Percentiles rank a stretch among this genome's conserved stretches.
Evolutionary conservation across 345 rosid genomes (phyloP).

Genomic region (Anastatica hierochuntica): DNA sequence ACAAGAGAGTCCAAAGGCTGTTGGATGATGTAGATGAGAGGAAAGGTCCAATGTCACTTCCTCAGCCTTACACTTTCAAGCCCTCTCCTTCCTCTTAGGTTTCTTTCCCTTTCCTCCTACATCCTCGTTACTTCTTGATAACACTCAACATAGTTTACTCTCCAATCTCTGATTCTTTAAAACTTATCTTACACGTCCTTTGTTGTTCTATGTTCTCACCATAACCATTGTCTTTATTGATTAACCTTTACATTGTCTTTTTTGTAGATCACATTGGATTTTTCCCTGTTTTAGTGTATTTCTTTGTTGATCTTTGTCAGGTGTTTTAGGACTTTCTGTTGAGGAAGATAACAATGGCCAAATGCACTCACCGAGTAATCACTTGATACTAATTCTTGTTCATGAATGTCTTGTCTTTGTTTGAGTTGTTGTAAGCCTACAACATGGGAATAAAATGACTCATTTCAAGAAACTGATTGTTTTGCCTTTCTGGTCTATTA

Average conservation of each 20-base stretch:
- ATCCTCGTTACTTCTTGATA: no score
- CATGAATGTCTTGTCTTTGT: neutral
- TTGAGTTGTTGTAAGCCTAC: slow-evolving; percentile 2
- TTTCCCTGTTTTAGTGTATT: neutral
- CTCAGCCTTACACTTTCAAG: slow-evolving; percentile 78
- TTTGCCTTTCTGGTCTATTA: slow-evolving; percentile 5
- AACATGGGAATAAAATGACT: neutral
- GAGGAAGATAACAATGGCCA: slow-evolving; percentile 2
- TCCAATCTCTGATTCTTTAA: neutral
- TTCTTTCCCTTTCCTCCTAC: neutral
- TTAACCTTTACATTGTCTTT: neutral
- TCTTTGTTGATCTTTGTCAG: slow-evolving; percentile 12
- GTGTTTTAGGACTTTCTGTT: slow-evolving; percentile 9
- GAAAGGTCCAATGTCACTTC: slow-evolving; percentile 71
- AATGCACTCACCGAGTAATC: neutral
- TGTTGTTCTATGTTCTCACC: no score
- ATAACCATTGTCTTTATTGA: neutral
- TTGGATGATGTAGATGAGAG: slow-evolving; percentile 58
- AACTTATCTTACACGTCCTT: neutral
- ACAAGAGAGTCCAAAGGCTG: slow-evolving; percentile 59
- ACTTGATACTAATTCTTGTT: neutral
- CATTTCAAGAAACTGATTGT: neutral
- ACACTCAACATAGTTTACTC: no score
- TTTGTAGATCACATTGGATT: neutral
- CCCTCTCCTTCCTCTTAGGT: slow-evolving; percentile 29